These are phyloP conservation scores for Dactylellina sp. DNA, from an alignment of 2,329 filamentous ascomycete genomes.

Conservation along the genomic window DNA sequence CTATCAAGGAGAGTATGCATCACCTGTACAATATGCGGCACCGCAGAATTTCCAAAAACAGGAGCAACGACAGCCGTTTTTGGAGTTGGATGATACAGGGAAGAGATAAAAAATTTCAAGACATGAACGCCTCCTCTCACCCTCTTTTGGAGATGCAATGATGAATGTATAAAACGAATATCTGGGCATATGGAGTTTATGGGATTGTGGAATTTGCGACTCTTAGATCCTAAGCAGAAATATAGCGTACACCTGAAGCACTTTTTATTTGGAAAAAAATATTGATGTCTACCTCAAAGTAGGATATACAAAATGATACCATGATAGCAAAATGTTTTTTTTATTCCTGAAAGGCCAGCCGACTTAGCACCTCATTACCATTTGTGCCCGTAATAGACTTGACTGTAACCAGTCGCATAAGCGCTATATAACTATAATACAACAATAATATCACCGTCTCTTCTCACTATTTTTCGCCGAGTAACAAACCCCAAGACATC, in stretches of 20 bases:
- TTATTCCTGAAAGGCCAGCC: background rate
- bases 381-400: background rate
- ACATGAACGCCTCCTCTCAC: too few relatives aligned
- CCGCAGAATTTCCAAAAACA: constrained; percentile 35
- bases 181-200: constrained; percentile 28
- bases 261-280: background rate
- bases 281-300: background rate
- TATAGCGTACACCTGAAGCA: background rate
- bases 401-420: background rate
- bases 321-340: background rate
- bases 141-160: background rate
- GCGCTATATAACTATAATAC: constrained; percentile 29
- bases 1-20: constrained; percentile 21
- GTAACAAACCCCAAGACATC: too few relatives aligned
- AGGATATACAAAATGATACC: background rate
- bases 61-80: constrained; percentile 44
- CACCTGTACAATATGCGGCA: constrained; percentile 34
- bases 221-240: background rate
- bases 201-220: constrained; percentile 1
- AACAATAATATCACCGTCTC: background rate
- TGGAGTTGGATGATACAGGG: constrained; percentile 29
- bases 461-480: background rate
- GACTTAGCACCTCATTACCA: background rate
- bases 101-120: constrained; percentile 11
- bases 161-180: background rate